A percentile compares a stretch with the other conserved stretches of the same genome.
These are phyloP conservation scores for Anthracocystis panici-leucophaei DNA, from an alignment of 1,284 basidiomycete genomes.

Conservation along the genomic window DNA sequence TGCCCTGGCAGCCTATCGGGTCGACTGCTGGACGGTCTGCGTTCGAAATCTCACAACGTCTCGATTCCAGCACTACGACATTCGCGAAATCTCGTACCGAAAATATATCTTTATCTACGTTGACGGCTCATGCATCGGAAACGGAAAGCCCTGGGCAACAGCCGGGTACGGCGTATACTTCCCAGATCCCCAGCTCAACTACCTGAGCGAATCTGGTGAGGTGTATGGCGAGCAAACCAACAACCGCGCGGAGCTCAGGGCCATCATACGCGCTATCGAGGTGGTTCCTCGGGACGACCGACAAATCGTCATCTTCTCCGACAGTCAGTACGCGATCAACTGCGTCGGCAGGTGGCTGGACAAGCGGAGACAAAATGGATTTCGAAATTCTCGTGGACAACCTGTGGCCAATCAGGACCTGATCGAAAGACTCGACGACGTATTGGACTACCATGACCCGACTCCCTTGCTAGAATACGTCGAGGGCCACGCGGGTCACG, in stretches of 20 bases:
- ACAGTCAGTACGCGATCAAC: constrained; percentile 16
- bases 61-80: not conserved
- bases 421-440: constrained; percentile 74
- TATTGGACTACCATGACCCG: constrained; percentile 12
- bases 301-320: constrained; percentile 77
- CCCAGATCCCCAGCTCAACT: constrained; percentile 18
- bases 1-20: too few species aligned
- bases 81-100: not conserved
- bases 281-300: constrained; percentile 73
- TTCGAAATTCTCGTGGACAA: constrained; percentile 72
- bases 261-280: constrained; percentile 81
- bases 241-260: constrained; percentile 86
- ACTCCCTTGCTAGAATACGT: constrained; percentile 75
- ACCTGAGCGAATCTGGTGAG: constrained; percentile 79
- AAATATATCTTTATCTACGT: constrained; percentile 74
- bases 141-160: constrained; percentile 72
- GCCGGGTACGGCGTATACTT: constrained; percentile 66
- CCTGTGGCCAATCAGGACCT: constrained; percentile 78
- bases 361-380: constrained; percentile 75
- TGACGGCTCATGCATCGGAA: constrained; percentile 83
- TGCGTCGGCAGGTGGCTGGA: constrained; percentile 77
- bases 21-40: too few species aligned
- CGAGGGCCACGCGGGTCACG: constrained; percentile 77
- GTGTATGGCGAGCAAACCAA: constrained; percentile 87
- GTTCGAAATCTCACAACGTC: not conserved